A percentile compares a stretch with the other conserved stretches of the same genome.
Evolutionary conservation across 345 rosid genomes (phyloP).

Genomic region (Firmiana major): DNA sequence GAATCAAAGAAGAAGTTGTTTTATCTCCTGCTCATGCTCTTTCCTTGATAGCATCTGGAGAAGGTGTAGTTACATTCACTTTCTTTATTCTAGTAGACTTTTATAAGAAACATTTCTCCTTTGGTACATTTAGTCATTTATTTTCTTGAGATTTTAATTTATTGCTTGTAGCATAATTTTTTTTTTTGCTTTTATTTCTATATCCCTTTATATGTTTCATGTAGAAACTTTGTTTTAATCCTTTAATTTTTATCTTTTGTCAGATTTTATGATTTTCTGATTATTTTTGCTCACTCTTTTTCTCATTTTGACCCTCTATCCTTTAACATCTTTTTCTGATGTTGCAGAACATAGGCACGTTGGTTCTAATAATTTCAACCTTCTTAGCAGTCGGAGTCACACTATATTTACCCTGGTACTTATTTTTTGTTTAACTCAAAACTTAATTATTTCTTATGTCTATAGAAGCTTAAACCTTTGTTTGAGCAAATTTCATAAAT

Average conservation of each 20-base stretch:
- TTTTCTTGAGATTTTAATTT: not conserved
- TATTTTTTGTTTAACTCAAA: constrained; percentile 4
- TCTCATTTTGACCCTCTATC: constrained; percentile 6
- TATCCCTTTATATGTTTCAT: not conserved
- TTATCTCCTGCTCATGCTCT: constrained; percentile 95
- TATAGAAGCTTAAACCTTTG: not conserved
- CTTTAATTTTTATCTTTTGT: not conserved
- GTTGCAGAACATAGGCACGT: constrained; percentile 86
- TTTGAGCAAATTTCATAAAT: not conserved
- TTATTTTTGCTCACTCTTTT: not conserved
- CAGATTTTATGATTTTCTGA: not conserved
- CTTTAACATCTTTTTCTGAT: constrained; percentile 20
- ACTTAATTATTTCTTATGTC: not conserved
- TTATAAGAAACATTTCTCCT: not conserved
- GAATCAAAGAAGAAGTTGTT: constrained; percentile 94
- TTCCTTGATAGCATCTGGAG: constrained; percentile 94
- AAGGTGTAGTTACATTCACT: constrained; percentile 50
- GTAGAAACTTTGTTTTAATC: not conserved
- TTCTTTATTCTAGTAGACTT: not conserved
- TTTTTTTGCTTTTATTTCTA: not conserved
- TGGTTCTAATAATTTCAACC: constrained; percentile 91
- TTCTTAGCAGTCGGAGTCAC: constrained; percentile 95
- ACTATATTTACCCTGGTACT: constrained; percentile 84
- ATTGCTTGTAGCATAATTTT: not conserved
- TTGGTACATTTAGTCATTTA: not conserved